Evolutionary conservation across 805 yeast genomes (phyloP), one percentile per base, ranked within the genome.

Genomic region (Candida nitratophila): DNA sequence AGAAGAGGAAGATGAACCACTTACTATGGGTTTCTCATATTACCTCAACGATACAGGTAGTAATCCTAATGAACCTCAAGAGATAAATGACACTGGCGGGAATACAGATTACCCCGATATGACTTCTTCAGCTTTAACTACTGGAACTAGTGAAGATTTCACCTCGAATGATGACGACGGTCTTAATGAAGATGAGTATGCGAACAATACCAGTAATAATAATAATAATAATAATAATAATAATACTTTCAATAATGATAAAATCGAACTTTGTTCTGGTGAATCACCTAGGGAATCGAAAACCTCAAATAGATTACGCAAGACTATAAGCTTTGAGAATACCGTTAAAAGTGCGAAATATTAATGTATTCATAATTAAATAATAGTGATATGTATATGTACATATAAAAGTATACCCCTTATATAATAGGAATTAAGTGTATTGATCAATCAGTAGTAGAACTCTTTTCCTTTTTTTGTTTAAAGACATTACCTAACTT

Each of bases 11-110:
- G 38, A 35, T 22, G 27, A 12, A 32, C 36, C 27, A 12, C n/a
- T 40, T 14, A 24, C 31, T 6, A 32, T 40, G 43, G 43, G 38
- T 8, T 40, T 31, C 12, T 40, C 43, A 17, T 40, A 40, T 40
- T 40, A 40, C 37, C 16, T 17, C 3, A 7, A 30, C 3, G 41
- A 20, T 21, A n/a, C 9, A 6, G 39, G 22, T 22, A 24, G 19
- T 14, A n/a, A 22, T 20, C 12, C 2, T 22, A 4, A 17, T 35
- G 27, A 27, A 15, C 27, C 27, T 12, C 24, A 21, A 12, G 37
- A 35, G 17, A 33, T 5, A 33, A 16, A 33, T 10, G 6, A 7
- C 10, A 24, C 27, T 24, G 27, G 27, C 6, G 27, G 10, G 10
- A 24, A 10, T 10, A 24, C 27, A 24, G 6, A 24, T 24, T 6